Percentiles rank a stretch among this genome's conserved stretches.
These are phyloP conservation scores for Pyricularia sp. DNA, from an alignment of 2,329 filamentous ascomycete genomes.

Conservation along the genomic window DNA sequence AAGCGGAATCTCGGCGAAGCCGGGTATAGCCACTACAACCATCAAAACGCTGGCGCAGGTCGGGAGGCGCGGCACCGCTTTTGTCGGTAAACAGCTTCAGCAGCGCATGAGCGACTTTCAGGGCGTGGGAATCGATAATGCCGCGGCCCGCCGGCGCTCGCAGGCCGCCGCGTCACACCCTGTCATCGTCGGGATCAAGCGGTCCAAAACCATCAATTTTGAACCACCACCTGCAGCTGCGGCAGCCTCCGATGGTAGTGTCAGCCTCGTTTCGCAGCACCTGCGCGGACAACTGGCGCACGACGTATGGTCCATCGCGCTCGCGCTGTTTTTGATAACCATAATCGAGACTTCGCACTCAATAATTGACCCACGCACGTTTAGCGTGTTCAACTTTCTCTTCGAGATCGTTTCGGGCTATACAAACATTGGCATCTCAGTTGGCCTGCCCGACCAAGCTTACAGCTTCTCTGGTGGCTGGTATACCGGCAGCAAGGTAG, in stretches of 20 bases:
- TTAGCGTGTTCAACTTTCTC: constrained; percentile 50
- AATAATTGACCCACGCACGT: constrained; percentile 37
- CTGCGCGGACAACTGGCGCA: constrained; percentile 56
- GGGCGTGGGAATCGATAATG: constrained; percentile 12
- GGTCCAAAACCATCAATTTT: constrained; percentile 6
- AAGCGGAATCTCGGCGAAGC: background rate
- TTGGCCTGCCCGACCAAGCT: constrained; percentile 32
- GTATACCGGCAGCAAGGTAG: constrained; percentile 43
- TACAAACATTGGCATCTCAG: constrained; percentile 49
- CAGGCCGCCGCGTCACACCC: background rate
- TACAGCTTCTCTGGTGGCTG: constrained; percentile 47
- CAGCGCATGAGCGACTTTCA: constrained; percentile 14
- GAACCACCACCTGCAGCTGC: background rate
- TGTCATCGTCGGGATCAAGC: constrained; percentile 6
- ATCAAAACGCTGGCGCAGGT: constrained; percentile 10
- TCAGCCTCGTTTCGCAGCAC: constrained; percentile 30
- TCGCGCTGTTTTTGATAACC: constrained; percentile 50
- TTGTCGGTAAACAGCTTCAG: constrained; percentile 21
- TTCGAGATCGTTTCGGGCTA: constrained; percentile 50
- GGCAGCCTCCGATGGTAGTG: constrained; percentile 9
- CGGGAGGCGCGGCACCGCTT: constrained; percentile 14
- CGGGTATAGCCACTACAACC: background rate
- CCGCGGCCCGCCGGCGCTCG: constrained; percentile 5
- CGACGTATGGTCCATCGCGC: constrained; percentile 57
- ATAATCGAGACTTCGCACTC: constrained; percentile 51